Conservation (phyloP, 345 rosid genomes). For the Eucalyptus sideroxylon region DNA sequence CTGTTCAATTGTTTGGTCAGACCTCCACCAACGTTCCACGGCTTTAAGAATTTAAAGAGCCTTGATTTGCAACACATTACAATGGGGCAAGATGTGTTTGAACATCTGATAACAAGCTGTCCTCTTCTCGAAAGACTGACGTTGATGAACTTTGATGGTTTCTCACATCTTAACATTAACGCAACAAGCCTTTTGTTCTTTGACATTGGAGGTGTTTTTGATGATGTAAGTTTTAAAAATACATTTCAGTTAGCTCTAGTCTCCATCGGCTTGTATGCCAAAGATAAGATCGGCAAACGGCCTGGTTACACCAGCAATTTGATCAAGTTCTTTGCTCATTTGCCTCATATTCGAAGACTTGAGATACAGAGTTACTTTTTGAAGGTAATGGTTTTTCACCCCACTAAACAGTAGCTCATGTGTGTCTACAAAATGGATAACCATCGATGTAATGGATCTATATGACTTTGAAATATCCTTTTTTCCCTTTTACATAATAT, state of each 20-base stretch:
- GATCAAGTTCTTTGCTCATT: conserved; percentile 46
- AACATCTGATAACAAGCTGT: conserved; percentile 38
- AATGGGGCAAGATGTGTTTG: conserved; percentile 41
- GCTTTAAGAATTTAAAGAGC: conserved; percentile 53
- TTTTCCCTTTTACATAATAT: background rate
- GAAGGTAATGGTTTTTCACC: conserved; percentile 21
- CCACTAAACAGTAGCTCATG: background rate
- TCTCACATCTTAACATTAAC: conserved; percentile 38
- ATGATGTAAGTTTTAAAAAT: conserved; percentile 33
- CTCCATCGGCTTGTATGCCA: conserved; percentile 44
- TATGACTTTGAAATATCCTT: background rate
- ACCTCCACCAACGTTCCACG: conserved; percentile 39
- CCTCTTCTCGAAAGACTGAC: conserved; percentile 51
- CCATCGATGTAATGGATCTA: background rate
- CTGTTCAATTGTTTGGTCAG: conserved; percentile 55
- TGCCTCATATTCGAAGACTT: conserved; percentile 57
- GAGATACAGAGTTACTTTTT: conserved; percentile 62
- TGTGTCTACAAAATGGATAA: background rate
- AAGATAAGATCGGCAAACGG: conserved; percentile 15
- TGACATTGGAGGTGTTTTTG: conserved; percentile 45
- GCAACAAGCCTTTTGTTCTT: conserved; percentile 62
- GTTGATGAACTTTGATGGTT: conserved; percentile 55
- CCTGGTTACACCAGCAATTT: conserved; percentile 26
- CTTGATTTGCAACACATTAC: conserved; percentile 70
- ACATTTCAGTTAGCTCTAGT: conserved; percentile 29